Evolutionary conservation across 2,329 filamentous ascomycete species (phyloP), one percentile per base, ranked within the genome.

Genomic region (Phoma herbarum): DNA sequence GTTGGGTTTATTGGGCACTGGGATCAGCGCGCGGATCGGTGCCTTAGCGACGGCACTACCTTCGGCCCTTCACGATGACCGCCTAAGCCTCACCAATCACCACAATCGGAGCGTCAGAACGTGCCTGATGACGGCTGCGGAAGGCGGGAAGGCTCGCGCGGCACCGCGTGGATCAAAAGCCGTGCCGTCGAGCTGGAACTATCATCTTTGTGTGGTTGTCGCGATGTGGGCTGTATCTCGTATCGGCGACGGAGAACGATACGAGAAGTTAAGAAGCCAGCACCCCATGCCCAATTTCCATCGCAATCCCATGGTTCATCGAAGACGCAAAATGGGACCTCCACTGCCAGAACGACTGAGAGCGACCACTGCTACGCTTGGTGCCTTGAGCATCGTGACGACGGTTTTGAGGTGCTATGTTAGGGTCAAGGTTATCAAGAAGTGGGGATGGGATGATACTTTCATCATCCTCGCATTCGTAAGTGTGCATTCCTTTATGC

Each of bases 381-480:
- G 61, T 22, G 58, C 54, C 5, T 44, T 63, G 51, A 57, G 53
- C 57, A 56, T 64, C 7, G n/a, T 63, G 9, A 57, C 65, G n/a
- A 62, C 58, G 3, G 42, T 44, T 2, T 29, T 67, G 33, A 37
- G 63, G 29, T 61, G 61, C 31, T 66, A 61, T 44, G 63, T 64
- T 3, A 48, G 65, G 7, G 14, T 62, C 5, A 41, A 47, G 16
- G 18, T 39, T 8, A 35, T 66, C 10, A 64, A 60, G 31, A 44
- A 58, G 3, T 66, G 63, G 55, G 65, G 65, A 0, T 29, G 31
- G 11, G 65, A 67, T 51, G 65, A 67, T 33, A 62, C 48, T 2
- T 58, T 67, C 22, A 66, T 66, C 25, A 22, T 61, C 3, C 35
- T 57, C 23, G 63, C 59, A 8, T 56, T 59, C n/a, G 65, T 67